Conservation (phyloP, 371 early-diverging fungal species). For the Rhizopus sp. region DNA sequence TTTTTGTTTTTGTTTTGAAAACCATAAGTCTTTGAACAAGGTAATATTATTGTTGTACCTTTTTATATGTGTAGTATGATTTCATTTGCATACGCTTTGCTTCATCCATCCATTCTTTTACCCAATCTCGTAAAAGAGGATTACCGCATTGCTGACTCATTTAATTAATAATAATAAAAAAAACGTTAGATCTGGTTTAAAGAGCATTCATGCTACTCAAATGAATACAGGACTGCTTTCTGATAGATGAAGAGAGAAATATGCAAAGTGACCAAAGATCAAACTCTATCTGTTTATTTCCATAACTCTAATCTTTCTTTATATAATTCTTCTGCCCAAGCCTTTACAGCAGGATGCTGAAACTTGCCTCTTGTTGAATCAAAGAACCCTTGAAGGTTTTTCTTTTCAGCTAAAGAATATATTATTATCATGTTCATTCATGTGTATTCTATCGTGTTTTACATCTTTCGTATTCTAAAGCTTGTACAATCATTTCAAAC, state of each 20-base stretch:
- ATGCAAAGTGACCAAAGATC: neutral
- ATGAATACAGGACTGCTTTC: too few species aligned
- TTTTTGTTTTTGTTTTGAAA: neutral
- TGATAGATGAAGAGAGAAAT: too few species aligned
- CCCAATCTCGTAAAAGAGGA: constrained; percentile 63
- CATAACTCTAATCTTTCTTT: constrained; percentile 54
- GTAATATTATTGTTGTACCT: constrained; percentile 35
- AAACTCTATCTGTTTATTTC: neutral
- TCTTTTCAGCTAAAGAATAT: constrained; percentile 57
- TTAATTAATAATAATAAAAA: neutral
- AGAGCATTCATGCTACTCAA: too few species aligned
- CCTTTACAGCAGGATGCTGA: constrained; percentile 75
- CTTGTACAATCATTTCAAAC: constrained; percentile 94
- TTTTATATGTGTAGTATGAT: constrained; percentile 56
- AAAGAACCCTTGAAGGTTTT: constrained; percentile 74
- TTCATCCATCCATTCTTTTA: constrained; percentile 63
- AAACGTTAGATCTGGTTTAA: too few species aligned
- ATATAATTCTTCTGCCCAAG: constrained; percentile 85
- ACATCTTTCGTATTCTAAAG: constrained; percentile 89
- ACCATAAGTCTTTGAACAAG: neutral
- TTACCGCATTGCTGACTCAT: constrained; percentile 51
- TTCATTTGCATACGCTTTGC: constrained; percentile 39
- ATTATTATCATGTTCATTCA: neutral
- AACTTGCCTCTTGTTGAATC: constrained; percentile 79
- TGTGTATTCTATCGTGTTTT: constrained; percentile 11